Percentiles rank a stretch among this genome's conserved stretches.
Evolutionary conservation across 2,329 filamentous ascomycete species (phyloP).

Genomic region (Aurifilum marmelostoma): DNA sequence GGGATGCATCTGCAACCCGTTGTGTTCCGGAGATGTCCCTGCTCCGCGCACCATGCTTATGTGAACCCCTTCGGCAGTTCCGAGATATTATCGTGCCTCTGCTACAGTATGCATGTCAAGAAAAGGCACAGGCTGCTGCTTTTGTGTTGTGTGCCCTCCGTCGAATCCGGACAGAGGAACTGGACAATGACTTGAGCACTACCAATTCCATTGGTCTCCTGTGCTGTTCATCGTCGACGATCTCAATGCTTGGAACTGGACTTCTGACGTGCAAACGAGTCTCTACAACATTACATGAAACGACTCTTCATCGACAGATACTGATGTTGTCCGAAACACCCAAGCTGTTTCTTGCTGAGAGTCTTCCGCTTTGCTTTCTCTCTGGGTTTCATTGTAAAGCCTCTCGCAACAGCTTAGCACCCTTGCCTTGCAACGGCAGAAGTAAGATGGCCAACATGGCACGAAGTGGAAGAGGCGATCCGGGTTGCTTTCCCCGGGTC

Average conservation of each 20-base stretch:
- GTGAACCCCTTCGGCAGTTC: background rate
- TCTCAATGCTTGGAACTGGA: background rate
- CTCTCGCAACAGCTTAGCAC: background rate
- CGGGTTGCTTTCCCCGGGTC: background rate
- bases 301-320: background rate
- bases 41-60: background rate
- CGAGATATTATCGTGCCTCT: constrained; percentile 8
- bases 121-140: background rate
- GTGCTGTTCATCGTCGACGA: background rate
- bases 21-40: background rate
- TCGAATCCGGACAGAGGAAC: background rate
- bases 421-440: background rate
- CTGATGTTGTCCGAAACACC: background rate
- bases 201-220: background rate
- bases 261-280: background rate
- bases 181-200: background rate
- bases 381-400: background rate
- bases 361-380: background rate
- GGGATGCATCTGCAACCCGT: background rate
- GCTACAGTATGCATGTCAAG: background rate
- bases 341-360: too few species aligned
- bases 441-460: background rate
- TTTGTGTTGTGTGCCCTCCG: background rate
- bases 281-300: background rate
- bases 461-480: background rate